phyloP scores from a whole-genome alignment of 1,284 basidiomycete species.

The Apiotrichum montevideense region DNA sequence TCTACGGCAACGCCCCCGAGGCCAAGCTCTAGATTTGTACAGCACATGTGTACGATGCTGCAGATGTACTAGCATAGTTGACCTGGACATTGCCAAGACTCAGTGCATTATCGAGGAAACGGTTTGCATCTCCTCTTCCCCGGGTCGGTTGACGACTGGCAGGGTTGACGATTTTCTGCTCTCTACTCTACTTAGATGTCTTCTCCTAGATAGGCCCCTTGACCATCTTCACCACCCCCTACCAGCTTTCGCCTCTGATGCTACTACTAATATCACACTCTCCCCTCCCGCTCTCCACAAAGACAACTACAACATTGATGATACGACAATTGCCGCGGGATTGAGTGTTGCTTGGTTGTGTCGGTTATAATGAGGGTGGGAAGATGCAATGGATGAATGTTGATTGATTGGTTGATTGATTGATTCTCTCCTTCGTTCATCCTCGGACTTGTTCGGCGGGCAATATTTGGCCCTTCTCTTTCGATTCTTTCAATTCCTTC shows the following conservation, averaged over 20 bases:
- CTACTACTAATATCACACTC: neutral
- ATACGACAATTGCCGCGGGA: neutral
- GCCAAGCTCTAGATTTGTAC: slow-evolving; percentile 1
- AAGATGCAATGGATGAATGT: neutral
- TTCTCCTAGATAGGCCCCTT: too few species aligned
- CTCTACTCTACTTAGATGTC: neutral
- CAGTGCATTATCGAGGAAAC: neutral
- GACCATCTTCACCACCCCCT: neutral
- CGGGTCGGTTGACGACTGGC: slow-evolving; percentile 10
- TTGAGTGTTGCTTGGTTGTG: neutral
- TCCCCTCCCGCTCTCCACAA: neutral
- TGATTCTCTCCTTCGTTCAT: neutral
- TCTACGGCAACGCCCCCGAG: slow-evolving; percentile 8
- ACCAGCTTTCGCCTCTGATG: neutral
- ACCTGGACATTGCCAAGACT: too few species aligned
- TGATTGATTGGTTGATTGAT: neutral
- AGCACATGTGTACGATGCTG: neutral
- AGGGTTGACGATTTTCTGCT: neutral
- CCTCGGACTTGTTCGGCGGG: neutral
- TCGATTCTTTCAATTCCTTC: neutral
- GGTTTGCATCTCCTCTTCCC: slow-evolving; percentile 10
- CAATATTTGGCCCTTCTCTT: slow-evolving; percentile 6
- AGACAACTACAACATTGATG: neutral
- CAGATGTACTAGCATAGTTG: too few species aligned
- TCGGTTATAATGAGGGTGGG: neutral